A percentile compares a stretch with the other conserved stretches of the same genome.
Conservation (phyloP, 192 early-diverging fungal genomes). For the Tieghemiomyces parasiticus region DNA sequence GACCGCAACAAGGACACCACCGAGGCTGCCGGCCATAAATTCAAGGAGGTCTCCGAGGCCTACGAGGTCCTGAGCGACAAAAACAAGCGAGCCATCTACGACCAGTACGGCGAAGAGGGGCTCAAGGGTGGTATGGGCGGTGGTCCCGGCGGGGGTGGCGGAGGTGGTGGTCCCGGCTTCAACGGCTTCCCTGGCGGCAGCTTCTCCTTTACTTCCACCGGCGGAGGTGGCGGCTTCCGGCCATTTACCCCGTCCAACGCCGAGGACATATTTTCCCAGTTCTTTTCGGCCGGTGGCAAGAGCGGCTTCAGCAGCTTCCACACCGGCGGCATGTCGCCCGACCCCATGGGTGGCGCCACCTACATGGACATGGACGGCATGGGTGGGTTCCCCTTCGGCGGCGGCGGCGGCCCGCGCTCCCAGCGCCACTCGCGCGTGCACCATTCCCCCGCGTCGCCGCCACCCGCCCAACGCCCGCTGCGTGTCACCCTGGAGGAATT, state of each 20-base stretch:
- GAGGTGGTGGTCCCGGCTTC: constrained; percentile 32
- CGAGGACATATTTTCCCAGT: constrained; percentile 79
- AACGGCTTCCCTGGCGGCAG: constrained; percentile 41
- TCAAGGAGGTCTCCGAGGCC: constrained; percentile 98
- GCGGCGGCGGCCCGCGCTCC: constrained; percentile 13
- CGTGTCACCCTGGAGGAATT: constrained; percentile 82
- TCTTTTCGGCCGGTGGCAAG: constrained; percentile 48
- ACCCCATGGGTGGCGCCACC: constrained; percentile 31
- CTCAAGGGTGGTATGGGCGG: constrained; percentile 42
- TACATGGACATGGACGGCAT: constrained; percentile 36
- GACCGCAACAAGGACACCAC: constrained; percentile 23
- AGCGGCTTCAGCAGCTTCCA: constrained; percentile 19
- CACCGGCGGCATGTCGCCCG: constrained; percentile 8
- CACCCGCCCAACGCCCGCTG: constrained; percentile 49
- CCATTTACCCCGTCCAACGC: constrained; percentile 66
- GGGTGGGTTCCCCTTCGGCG: constrained; percentile 22
- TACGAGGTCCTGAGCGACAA: constrained; percentile 91
- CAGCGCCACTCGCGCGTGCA: constrained; percentile 20
- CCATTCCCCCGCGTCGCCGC: constrained; percentile 19
- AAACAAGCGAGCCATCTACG: constrained; percentile 84
- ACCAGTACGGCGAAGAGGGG: constrained; percentile 90
- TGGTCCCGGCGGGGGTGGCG: constrained; percentile 37
- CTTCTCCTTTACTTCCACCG: constrained; percentile 47
- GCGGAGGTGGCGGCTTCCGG: constrained; percentile 44
- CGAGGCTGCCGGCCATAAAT: constrained; percentile 35